A percentile compares a stretch with the other conserved stretches of the same genome.
Evolutionary conservation across 106 monocot genomes (phyloP).

Genomic region (Dioscorea zingiberensis): DNA sequence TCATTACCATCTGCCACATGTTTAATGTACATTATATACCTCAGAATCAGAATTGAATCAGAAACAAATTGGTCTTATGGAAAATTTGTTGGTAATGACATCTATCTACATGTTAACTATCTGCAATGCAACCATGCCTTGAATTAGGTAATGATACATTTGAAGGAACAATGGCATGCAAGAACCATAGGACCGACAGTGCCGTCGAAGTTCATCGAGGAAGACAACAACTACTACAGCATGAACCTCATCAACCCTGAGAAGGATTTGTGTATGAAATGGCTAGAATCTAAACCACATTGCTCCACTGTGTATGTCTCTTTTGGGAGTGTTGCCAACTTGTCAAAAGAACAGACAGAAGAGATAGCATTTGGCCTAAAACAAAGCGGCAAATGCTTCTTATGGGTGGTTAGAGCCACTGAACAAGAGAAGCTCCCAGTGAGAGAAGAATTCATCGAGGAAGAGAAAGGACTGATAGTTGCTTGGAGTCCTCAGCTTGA

Average conservation of each 20-base stretch:
- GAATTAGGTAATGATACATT: slow-evolving; percentile 14
- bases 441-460: background rate
- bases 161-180: background rate
- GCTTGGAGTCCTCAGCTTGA: slow-evolving; percentile 43
- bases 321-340: slow-evolving; percentile 31
- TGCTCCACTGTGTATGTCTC: slow-evolving; percentile 40
- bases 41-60: background rate
- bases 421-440: slow-evolving; percentile 6
- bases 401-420: slow-evolving; percentile 46
- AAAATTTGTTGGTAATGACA: too few species aligned
- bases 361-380: slow-evolving; percentile 28
- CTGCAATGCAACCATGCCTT: too few species aligned
- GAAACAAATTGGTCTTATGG: background rate
- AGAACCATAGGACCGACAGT: slow-evolving; percentile 37
- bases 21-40: background rate
- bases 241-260: slow-evolving; percentile 13
- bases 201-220: slow-evolving; percentile 15
- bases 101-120: too few species aligned
- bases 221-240: slow-evolving; percentile 28
- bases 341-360: slow-evolving; percentile 7
- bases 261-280: slow-evolving; percentile 14
- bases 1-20: too few species aligned
- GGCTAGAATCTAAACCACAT: slow-evolving; percentile 26
- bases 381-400: slow-evolving; percentile 11
- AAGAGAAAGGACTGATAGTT: slow-evolving; percentile 21